These are phyloP conservation scores for Babjeviella inositovora DNA, from an alignment of 805 yeast genomes.

Conservation along the genomic window DNA sequence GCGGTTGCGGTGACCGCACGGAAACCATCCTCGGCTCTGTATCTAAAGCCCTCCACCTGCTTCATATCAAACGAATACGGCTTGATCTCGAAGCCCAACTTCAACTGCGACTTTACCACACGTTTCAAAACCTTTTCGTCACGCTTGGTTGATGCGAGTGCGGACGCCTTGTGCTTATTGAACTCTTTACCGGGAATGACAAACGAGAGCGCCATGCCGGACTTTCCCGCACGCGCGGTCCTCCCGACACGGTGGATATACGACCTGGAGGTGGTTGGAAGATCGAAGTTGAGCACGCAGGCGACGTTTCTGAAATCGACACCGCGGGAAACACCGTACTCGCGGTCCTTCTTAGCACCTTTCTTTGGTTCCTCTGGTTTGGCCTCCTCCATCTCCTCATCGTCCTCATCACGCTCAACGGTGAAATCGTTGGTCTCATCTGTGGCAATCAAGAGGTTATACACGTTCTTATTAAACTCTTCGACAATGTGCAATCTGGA, in stretches of 20 bases:
- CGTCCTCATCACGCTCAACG: slow-evolving; percentile 30
- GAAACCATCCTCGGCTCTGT: slow-evolving; percentile 94
- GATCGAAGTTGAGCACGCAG: slow-evolving; percentile 88
- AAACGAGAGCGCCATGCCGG: slow-evolving; percentile 90
- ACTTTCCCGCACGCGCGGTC: slow-evolving; percentile 94
- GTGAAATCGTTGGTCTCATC: slow-evolving; percentile 65
- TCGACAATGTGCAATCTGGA: slow-evolving; percentile 92
- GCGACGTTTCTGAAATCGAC: slow-evolving; percentile 94
- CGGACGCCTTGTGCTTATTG: slow-evolving; percentile 79
- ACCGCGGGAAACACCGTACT: slow-evolving; percentile 92
- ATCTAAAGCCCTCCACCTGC: slow-evolving; percentile 91
- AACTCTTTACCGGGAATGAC: slow-evolving; percentile 71
- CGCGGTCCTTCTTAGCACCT: slow-evolving; percentile 35
- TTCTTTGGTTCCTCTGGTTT: slow-evolving; percentile 7
- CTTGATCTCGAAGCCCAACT: slow-evolving; percentile 55
- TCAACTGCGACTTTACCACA: slow-evolving; percentile 62
- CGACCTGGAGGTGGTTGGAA: slow-evolving; percentile 78
- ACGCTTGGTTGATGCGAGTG: slow-evolving; percentile 48
- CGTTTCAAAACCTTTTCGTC: slow-evolving; percentile 79
- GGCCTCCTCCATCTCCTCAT: slow-evolving; percentile 10
- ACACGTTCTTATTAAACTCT: slow-evolving; percentile 82
- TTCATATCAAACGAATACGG: slow-evolving; percentile 86
- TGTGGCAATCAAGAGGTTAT: slow-evolving; percentile 81
- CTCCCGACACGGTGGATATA: slow-evolving; percentile 92
- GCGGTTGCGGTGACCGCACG: slow-evolving; percentile 85